Evolutionary conservation across 202 grass and related monocot genomes (phyloP).

Genomic region (Panicum hallii): DNA sequence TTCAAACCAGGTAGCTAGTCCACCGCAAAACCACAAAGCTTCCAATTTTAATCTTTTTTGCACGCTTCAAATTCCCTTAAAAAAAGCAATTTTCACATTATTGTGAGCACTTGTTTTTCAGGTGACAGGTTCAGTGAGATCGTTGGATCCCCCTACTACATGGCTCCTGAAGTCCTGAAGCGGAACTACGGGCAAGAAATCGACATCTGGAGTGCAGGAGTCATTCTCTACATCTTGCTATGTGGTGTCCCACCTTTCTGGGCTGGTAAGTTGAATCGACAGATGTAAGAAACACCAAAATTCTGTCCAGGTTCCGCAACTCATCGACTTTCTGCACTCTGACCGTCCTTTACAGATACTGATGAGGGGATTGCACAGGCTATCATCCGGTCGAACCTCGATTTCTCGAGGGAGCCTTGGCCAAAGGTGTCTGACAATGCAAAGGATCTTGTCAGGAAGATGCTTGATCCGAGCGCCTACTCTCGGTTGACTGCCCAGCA

Average conservation of each 20-base stretch:
- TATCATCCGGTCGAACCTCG: slow-evolving; percentile 65
- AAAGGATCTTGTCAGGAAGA: slow-evolving; percentile 81
- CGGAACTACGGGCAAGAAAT: slow-evolving; percentile 86
- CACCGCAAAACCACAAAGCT: not conserved
- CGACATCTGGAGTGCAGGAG: slow-evolving; percentile 93
- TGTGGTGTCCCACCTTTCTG: slow-evolving; percentile 97
- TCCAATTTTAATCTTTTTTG: too few species aligned
- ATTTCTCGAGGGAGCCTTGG: slow-evolving; percentile 85
- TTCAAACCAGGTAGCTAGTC: slow-evolving; percentile 72
- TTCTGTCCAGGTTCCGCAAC: not conserved
- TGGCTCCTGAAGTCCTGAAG: slow-evolving; percentile 96
- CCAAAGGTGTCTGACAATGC: slow-evolving; percentile 85
- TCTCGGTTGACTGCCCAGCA: slow-evolving; percentile 69
- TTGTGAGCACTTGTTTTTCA: not conserved
- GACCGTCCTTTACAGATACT: slow-evolving; percentile 54
- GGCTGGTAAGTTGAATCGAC: slow-evolving; percentile 59
- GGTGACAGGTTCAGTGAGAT: slow-evolving; percentile 84
- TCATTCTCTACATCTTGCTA: slow-evolving; percentile 94
- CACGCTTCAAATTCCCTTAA: too few species aligned
- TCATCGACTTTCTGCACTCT: not conserved
- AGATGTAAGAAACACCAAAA: not conserved
- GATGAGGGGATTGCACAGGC: slow-evolving; percentile 93
- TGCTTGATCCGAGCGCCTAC: slow-evolving; percentile 84
- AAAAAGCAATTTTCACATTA: not conserved
- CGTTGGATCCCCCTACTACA: slow-evolving; percentile 95